phyloP scores from a whole-genome alignment of 768 basidiomycete species.

The Astraeus odoratus region DNA sequence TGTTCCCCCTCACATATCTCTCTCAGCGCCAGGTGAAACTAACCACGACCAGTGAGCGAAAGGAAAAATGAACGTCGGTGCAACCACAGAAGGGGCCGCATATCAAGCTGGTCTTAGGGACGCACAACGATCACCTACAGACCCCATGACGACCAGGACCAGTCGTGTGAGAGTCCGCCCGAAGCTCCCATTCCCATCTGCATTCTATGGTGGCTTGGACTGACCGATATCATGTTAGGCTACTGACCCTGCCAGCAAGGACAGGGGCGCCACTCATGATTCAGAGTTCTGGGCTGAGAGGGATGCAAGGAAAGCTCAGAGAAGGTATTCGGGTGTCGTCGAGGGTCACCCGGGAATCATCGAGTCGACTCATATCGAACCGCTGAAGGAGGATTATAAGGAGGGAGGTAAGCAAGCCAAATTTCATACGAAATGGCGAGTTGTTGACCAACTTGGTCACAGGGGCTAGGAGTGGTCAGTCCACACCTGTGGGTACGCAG shows the following conservation, averaged over 20 bases:
- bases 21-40: not conserved
- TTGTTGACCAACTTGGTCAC: not conserved
- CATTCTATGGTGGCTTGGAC: too few species aligned
- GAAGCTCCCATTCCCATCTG: too few species aligned
- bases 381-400: slow-evolving; percentile 39
- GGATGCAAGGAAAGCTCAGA: slow-evolving; percentile 34
- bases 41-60: not conserved
- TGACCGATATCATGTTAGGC: slow-evolving; percentile 21
- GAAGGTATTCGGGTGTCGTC: slow-evolving; percentile 39
- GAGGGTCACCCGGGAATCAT: slow-evolving; percentile 52
- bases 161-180: too few species aligned
- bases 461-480: not conserved
- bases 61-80: too few species aligned
- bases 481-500: not conserved
- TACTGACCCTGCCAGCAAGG: slow-evolving; percentile 33
- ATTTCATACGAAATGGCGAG: not conserved
- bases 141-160: too few species aligned
- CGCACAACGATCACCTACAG: too few species aligned
- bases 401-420: slow-evolving; percentile 24
- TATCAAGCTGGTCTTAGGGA: too few species aligned
- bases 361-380: slow-evolving; percentile 47
- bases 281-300: slow-evolving; percentile 33
- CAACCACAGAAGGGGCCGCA: too few species aligned
- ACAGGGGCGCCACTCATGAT: slow-evolving; percentile 35
- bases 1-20: not conserved